A percentile compares a stretch with the other conserved stretches of the same genome.
phyloP scores from a whole-genome alignment of 2,329 filamentous ascomycete species.

The Plenodomus lindquistii region DNA sequence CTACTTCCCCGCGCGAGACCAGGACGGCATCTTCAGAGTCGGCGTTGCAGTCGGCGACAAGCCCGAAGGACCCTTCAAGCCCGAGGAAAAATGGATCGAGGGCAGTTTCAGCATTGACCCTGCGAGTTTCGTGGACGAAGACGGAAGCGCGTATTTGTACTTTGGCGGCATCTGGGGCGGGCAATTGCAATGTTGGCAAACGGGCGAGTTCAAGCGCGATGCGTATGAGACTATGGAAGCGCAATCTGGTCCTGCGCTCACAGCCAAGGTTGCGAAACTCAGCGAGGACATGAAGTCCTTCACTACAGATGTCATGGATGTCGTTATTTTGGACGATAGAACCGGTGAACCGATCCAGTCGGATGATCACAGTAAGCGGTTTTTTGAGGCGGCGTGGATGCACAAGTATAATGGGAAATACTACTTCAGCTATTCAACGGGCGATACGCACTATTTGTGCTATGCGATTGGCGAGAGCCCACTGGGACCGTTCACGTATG shows the following conservation, averaged over 20 bases:
- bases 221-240: constrained; percentile 35
- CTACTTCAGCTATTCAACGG: constrained; percentile 79
- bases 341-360: constrained; percentile 60
- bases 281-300: constrained; percentile 69
- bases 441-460: constrained; percentile 74
- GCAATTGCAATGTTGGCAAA: constrained; percentile 75
- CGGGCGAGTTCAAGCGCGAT: constrained; percentile 59
- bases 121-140: constrained; percentile 72
- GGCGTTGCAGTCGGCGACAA: constrained; percentile 68
- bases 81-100: constrained; percentile 66
- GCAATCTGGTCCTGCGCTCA: constrained; percentile 56
- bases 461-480: constrained; percentile 70
- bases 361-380: constrained; percentile 72
- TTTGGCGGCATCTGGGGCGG: constrained; percentile 83
- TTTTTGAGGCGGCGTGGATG: constrained; percentile 82
- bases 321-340: constrained; percentile 66
- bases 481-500: constrained; percentile 73
- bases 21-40: constrained; percentile 71
- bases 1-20: constrained; percentile 76
- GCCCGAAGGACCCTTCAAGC: constrained; percentile 71
- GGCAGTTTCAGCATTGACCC: constrained; percentile 79
- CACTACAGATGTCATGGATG: constrained; percentile 58
- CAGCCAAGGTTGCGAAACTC: constrained; percentile 68
- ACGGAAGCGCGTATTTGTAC: constrained; percentile 68
- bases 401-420: constrained; percentile 72